Conservation (phyloP, 305 asterid genomes). For the Rubia occidens region DNA sequence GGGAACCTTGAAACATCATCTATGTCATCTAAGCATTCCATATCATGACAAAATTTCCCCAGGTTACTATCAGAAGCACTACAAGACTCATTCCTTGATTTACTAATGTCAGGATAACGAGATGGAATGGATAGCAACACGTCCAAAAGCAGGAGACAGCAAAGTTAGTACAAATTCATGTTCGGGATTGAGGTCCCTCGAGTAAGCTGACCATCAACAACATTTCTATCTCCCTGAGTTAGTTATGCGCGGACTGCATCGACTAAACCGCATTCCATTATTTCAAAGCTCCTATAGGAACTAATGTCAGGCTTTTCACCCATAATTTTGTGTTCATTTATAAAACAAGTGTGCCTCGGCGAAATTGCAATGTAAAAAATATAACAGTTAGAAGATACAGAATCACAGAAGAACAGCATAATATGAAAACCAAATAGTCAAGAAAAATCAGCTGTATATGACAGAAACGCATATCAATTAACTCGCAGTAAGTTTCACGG, state of each 20-base stretch:
- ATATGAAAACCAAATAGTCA: too few species aligned
- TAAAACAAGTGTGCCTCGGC: background rate
- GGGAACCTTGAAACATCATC: slow-evolving; percentile 58
- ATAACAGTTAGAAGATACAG: background rate
- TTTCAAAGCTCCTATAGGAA: background rate
- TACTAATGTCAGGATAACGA: slow-evolving; percentile 37
- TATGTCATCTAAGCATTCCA: slow-evolving; percentile 57
- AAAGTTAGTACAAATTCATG: slow-evolving; percentile 57
- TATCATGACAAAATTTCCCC: slow-evolving; percentile 79
- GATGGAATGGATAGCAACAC: slow-evolving; percentile 58
- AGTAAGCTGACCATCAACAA: slow-evolving; percentile 56
- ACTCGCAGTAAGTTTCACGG: background rate
- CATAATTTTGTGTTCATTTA: background rate
- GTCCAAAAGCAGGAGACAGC: slow-evolving; percentile 63
- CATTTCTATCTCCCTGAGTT: slow-evolving; percentile 52
- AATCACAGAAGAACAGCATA: too few species aligned
- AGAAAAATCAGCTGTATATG: background rate
- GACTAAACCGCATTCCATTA: background rate
- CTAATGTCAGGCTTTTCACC: background rate
- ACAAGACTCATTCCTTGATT: background rate
- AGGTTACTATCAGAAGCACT: slow-evolving; percentile 35
- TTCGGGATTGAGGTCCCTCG: slow-evolving; percentile 49
- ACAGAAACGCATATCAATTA: background rate
- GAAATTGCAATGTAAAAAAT: background rate
- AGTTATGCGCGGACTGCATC: slow-evolving; percentile 35